These are phyloP conservation scores for Panicum miliaceum DNA, from an alignment of 176 grass and related monocot genomes.

Conservation along the genomic window DNA sequence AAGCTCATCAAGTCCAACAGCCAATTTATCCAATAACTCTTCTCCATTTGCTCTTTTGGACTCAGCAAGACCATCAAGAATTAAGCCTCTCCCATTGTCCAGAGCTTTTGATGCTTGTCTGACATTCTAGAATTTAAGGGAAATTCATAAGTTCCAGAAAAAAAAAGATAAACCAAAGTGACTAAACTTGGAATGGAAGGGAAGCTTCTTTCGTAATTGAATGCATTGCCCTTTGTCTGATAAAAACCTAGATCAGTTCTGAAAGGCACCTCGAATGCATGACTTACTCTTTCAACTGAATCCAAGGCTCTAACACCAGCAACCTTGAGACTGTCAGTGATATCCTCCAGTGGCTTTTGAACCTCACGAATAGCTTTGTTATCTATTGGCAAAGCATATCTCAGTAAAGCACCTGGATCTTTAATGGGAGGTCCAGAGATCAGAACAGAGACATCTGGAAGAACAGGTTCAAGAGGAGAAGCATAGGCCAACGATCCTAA, in stretches of 20 bases:
- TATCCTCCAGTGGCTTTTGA: slow-evolving; percentile 95
- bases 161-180: slow-evolving; percentile 20
- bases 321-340: slow-evolving; percentile 91
- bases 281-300: slow-evolving; percentile 91
- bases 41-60: slow-evolving; percentile 91
- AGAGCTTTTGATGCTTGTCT: slow-evolving; percentile 89
- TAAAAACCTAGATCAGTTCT: too few relatives aligned
- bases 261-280: slow-evolving; percentile 1
- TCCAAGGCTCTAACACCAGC: slow-evolving; percentile 93
- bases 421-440: slow-evolving; percentile 98
- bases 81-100: slow-evolving; percentile 69
- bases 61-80: slow-evolving; percentile 84
- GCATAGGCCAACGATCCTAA: slow-evolving; percentile 60
- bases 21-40: slow-evolving; percentile 76
- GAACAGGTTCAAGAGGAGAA: slow-evolving; percentile 53
- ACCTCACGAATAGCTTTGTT: slow-evolving; percentile 97
- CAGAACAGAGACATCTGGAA: slow-evolving; percentile 92
- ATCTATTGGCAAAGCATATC: slow-evolving; percentile 94
- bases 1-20: slow-evolving; percentile 83
- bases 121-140: slow-evolving; percentile 67
- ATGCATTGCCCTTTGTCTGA: slow-evolving; percentile 8
- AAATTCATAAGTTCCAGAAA: slow-evolving; percentile 36
- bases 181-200: not conserved
- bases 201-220: slow-evolving; percentile 20
- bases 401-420: slow-evolving; percentile 92